A percentile compares a stretch with the other conserved stretches of the same genome.
phyloP scores from a whole-genome alignment of 148 eudicot species.

The Euryodendron excelsum region DNA sequence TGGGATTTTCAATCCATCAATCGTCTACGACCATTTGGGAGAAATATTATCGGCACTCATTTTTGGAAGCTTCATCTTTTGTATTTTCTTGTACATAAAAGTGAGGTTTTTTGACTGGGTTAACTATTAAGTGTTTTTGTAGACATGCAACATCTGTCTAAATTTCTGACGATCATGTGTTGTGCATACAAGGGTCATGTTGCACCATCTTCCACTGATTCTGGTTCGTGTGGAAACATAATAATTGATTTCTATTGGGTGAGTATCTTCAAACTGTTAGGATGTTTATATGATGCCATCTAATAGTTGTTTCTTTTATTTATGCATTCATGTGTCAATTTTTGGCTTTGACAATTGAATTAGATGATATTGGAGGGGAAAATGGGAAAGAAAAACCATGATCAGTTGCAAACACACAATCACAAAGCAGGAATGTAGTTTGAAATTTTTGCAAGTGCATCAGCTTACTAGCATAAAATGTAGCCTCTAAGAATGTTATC shows the following conservation, averaged over 20 bases:
- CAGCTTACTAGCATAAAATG: neutral
- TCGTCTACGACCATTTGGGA: conserved; percentile 94
- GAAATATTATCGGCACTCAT: conserved; percentile 90
- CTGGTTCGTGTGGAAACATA: conserved; percentile 86
- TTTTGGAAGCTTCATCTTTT: conserved; percentile 88
- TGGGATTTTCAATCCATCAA: conserved; percentile 73
- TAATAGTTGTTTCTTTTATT: neutral
- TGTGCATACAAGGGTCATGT: conserved; percentile 62
- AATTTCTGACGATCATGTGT: conserved; percentile 25
- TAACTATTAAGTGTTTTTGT: neutral
- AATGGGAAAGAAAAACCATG: neutral
- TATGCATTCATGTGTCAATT: neutral
- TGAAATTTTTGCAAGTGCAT: neutral
- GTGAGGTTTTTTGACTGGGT: conserved; percentile 33
- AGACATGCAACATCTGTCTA: neutral
- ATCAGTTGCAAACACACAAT: neutral
- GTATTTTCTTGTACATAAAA: conserved; percentile 74
- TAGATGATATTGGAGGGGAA: neutral
- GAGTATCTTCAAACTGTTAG: conserved; percentile 26
- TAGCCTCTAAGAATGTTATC: neutral
- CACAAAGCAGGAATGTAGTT: neutral
- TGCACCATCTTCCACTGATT: conserved; percentile 91
- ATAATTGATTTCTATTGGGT: conserved; percentile 98
- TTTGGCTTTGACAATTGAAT: neutral
- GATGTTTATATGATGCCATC: neutral